phyloP scores from a whole-genome alignment of 139 green algal species.

The Raphidocelis subcapitata region DNA sequence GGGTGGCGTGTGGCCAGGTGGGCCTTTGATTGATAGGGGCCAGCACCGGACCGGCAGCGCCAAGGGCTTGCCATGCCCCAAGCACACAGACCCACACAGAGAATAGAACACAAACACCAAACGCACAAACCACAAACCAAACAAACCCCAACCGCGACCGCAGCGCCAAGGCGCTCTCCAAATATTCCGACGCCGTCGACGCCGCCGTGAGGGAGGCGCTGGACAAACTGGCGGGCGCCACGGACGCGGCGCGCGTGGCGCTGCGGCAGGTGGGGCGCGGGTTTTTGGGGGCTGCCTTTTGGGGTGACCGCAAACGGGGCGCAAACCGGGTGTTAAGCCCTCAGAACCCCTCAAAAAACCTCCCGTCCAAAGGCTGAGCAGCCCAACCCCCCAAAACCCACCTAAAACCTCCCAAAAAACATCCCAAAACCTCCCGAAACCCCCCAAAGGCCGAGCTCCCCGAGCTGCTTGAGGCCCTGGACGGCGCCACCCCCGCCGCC shows the following conservation, averaged over 20 bases:
- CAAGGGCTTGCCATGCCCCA: too few species aligned
- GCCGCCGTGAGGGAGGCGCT: slow-evolving; percentile 61
- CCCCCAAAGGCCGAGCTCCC: slow-evolving; percentile 43
- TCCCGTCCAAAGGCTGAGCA: neutral
- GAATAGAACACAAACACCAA: neutral
- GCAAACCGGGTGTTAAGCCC: neutral
- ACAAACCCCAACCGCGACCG: neutral
- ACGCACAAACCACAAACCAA: neutral
- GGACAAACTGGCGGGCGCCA: slow-evolving; percentile 65
- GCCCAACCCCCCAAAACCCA: neutral
- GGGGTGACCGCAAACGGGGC: too few species aligned
- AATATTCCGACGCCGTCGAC: slow-evolving; percentile 91
- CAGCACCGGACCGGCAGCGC: too few species aligned
- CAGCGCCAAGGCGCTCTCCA: slow-evolving; percentile 75
- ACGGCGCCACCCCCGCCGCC: slow-evolving; percentile 13
- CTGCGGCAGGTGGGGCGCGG: slow-evolving; percentile 50
- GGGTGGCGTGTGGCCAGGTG: neutral
- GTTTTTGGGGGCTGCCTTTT: slow-evolving; percentile 20
- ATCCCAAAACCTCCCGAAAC: too few species aligned
- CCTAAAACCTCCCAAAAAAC: too few species aligned
- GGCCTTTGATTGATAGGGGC: too few species aligned
- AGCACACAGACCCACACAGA: neutral
- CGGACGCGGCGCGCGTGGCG: slow-evolving; percentile 80
- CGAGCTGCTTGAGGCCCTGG: slow-evolving; percentile 63
- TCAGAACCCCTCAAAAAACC: neutral